phyloP scores from a whole-genome alignment of 371 early-diverging fungal genomes.

The Saksenaea vasiformis region DNA sequence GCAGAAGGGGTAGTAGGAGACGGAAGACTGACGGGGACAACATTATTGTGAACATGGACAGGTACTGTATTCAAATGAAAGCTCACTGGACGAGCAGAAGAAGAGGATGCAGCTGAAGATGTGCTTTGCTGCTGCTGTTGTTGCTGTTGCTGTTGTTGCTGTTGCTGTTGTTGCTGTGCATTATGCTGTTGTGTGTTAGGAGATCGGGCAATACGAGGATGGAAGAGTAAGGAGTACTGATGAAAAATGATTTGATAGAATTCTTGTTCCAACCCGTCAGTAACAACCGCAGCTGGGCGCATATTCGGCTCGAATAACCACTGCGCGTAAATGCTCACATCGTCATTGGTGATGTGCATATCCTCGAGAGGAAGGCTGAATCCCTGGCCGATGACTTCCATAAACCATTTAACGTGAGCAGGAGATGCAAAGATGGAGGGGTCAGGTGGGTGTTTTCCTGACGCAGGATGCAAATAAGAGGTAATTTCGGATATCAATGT shows the following conservation, averaged over 20 bases:
- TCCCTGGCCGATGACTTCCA: slow-evolving; percentile 85
- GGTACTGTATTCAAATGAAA: slow-evolving; percentile 31
- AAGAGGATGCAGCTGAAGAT: not conserved
- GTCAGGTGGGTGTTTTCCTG: slow-evolving; percentile 46
- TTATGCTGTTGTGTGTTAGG: slow-evolving; percentile 16
- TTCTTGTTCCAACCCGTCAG: slow-evolving; percentile 44
- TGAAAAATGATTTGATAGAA: slow-evolving; percentile 70
- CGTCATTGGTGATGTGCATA: slow-evolving; percentile 63
- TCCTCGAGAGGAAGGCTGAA: slow-evolving; percentile 81
- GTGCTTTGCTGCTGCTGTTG: not conserved
- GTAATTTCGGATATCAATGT: slow-evolving; percentile 68
- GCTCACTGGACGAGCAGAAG: slow-evolving; percentile 11
- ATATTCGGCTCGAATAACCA: slow-evolving; percentile 74
- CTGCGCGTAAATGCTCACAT: slow-evolving; percentile 67
- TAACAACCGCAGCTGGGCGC: slow-evolving; percentile 63
- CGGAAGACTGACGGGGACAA: slow-evolving; percentile 18
- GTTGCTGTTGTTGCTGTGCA: not conserved
- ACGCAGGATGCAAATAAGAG: slow-evolving; percentile 49
- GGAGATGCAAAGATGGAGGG: slow-evolving; percentile 60
- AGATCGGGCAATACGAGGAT: slow-evolving; percentile 49
- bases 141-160: slow-evolving; percentile 13
- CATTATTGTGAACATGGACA: slow-evolving; percentile 22
- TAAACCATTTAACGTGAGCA: slow-evolving; percentile 81
- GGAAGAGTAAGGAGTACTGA: slow-evolving; percentile 74
- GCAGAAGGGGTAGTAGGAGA: slow-evolving; percentile 10